Evolutionary conservation across 257 asterid species (phyloP).

Genomic region (Fraxinus americana): DNA sequence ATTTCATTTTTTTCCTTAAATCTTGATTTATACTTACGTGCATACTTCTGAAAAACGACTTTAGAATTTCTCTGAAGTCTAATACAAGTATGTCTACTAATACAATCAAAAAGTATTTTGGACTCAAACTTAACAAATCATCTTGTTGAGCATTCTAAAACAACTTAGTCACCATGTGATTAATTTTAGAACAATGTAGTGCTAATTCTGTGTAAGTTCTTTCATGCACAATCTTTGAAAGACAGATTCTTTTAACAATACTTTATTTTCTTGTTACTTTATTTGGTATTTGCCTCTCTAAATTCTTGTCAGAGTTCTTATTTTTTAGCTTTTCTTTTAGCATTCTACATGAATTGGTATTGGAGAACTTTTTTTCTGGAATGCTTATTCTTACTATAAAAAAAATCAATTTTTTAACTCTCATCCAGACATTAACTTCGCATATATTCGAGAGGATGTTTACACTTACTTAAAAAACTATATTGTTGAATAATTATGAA

Average conservation of each 20-base stretch:
- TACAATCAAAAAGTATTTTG: not conserved
- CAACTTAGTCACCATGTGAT: no score
- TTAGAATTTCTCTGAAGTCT: not conserved
- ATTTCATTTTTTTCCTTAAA: not conserved
- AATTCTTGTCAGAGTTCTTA: not conserved
- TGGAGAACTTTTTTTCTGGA: no score
- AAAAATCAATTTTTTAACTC: no score
- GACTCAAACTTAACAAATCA: not conserved
- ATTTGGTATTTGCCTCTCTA: not conserved
- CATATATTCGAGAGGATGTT: no score
- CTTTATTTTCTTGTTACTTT: not conserved
- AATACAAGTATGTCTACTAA: not conserved
- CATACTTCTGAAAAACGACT: not conserved
- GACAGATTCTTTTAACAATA: no score
- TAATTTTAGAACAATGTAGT: not conserved
- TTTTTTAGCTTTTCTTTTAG: no score
- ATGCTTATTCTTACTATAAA: no score
- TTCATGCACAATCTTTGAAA: not conserved
- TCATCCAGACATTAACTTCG: no score
- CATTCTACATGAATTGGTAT: not conserved
- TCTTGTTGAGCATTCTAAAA: no score
- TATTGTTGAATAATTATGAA: no score
- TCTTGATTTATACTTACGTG: slow-evolving; percentile 3
- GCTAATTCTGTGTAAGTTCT: no score
- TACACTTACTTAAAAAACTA: no score